These are phyloP conservation scores for Penicillium paneum DNA, from an alignment of 2,329 filamentous ascomycete genomes.

Conservation along the genomic window DNA sequence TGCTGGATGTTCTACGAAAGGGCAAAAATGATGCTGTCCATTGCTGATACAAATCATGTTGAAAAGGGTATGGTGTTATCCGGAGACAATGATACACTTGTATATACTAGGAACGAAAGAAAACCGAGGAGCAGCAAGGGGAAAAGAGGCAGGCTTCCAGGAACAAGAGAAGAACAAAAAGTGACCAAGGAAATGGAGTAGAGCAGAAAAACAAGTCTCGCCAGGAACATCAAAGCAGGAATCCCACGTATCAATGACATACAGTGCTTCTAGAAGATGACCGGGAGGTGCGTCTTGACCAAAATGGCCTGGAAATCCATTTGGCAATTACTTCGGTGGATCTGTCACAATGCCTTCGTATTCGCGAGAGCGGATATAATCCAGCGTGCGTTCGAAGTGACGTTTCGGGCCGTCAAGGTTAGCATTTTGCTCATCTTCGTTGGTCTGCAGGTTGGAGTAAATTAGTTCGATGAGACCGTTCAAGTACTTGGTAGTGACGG, in stretches of 20 bases:
- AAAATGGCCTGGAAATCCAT: not conserved
- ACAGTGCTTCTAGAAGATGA: not conserved
- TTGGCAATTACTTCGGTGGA: constrained; percentile 37
- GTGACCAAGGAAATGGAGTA: constrained; percentile 10
- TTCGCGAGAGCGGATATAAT: constrained; percentile 86
- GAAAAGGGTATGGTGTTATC: constrained; percentile 25
- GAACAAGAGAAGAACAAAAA: constrained; percentile 9
- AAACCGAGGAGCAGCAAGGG: constrained; percentile 10
- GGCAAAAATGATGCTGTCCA: not conserved
- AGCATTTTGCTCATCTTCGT: constrained; percentile 62
- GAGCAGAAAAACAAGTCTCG: constrained; percentile 6
- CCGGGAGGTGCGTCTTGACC: not conserved
- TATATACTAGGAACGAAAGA: constrained; percentile 25
- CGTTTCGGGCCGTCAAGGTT: constrained; percentile 84
- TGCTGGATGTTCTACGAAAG: not conserved
- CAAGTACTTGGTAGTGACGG: constrained; percentile 95
- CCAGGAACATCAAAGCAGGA: not conserved
- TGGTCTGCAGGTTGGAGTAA: constrained; percentile 88
- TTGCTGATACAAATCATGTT: constrained; percentile 10
- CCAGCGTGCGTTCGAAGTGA: constrained; percentile 91
- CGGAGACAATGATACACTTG: constrained; percentile 27
- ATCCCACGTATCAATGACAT: not conserved
- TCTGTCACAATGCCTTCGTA: constrained; percentile 87
- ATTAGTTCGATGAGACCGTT: constrained; percentile 98
- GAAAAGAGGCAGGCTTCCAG: constrained; percentile 17